A percentile compares a stretch with the other conserved stretches of the same genome.
Conservation (phyloP, 2,329 filamentous ascomycete genomes). For the Dactylellina parvicollis region DNA sequence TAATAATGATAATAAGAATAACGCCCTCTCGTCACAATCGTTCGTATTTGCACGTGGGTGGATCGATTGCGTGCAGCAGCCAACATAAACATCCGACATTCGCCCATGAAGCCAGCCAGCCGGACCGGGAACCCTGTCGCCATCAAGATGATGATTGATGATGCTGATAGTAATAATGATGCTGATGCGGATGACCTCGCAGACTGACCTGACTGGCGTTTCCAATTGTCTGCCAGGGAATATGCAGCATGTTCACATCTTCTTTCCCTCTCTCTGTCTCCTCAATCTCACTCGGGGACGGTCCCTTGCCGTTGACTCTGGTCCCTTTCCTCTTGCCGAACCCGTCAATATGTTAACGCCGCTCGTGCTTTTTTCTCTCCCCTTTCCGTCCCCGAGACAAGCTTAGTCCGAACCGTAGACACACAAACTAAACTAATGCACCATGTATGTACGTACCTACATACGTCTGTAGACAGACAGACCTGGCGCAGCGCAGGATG, state of each 20-base stretch:
- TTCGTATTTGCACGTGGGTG: conserved; percentile 33
- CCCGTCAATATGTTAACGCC: conserved; percentile 8
- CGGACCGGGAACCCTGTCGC: conserved; percentile 23
- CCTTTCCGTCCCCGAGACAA: conserved; percentile 28
- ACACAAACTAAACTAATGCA: neutral
- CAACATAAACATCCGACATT: conserved; percentile 22
- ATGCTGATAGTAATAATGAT: neutral
- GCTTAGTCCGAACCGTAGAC: conserved; percentile 3
- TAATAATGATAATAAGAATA: conserved; percentile 21
- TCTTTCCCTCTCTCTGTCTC: neutral
- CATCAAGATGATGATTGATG: neutral
- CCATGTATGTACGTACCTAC: neutral
- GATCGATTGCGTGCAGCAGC: conserved; percentile 34
- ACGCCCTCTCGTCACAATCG: neutral
- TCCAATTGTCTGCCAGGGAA: conserved; percentile 32
- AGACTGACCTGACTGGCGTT: conserved; percentile 6
- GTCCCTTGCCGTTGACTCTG: conserved; percentile 24
- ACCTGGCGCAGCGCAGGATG: conserved; percentile 1
- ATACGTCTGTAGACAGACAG: neutral
- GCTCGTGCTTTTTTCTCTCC: conserved; percentile 4
- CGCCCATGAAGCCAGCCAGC: neutral
- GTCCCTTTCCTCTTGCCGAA: conserved; percentile 23
- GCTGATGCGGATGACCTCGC: no score
- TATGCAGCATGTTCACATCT: conserved; percentile 22
- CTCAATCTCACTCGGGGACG: conserved; percentile 1